Percentiles rank a stretch among this genome's conserved stretches.
phyloP scores from a whole-genome alignment of 1,284 basidiomycete genomes.

The Puccinia brachypodii region DNA sequence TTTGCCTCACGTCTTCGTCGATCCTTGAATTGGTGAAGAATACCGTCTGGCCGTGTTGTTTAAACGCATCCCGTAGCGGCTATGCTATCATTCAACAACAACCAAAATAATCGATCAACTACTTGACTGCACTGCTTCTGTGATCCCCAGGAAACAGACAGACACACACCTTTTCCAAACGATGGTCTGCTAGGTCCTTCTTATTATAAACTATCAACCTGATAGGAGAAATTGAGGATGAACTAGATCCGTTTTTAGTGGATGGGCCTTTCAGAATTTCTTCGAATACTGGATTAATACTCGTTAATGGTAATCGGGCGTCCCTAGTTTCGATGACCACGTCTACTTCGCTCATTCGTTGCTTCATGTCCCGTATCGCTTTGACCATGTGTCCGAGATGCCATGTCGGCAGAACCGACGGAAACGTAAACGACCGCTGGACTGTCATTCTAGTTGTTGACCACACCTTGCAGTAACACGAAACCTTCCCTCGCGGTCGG shows the following conservation, averaged over 20 bases:
- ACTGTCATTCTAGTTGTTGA: conserved; percentile 24
- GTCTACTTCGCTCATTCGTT: conserved; percentile 74
- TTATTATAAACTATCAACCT: conserved; percentile 91
- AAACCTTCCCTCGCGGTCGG: too few species aligned
- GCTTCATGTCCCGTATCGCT: conserved; percentile 65
- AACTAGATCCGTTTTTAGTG: not conserved
- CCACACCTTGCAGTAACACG: too few species aligned
- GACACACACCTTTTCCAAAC: conserved; percentile 71
- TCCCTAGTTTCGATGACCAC: conserved; percentile 93
- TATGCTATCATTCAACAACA: conserved; percentile 14
- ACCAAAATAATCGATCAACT: not conserved
- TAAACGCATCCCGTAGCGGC: conserved; percentile 40
- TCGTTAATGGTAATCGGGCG: conserved; percentile 85
- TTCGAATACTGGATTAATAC: conserved; percentile 86
- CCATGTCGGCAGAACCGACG: conserved; percentile 75
- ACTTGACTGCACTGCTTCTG: too few species aligned
- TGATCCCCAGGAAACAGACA: too few species aligned
- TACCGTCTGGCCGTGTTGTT: conserved; percentile 11
- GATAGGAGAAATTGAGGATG: not conserved
- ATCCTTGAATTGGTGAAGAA: conserved; percentile 44
- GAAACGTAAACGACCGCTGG: conserved; percentile 58
- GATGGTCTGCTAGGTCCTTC: conserved; percentile 80
- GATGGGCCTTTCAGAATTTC: conserved; percentile 57
- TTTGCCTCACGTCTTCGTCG: conserved; percentile 30
- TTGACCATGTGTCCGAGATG: conserved; percentile 95